Base-by-base conservation (phyloP, 768 basidiomycete genomes). In the Tremella fuciformis region DNA sequence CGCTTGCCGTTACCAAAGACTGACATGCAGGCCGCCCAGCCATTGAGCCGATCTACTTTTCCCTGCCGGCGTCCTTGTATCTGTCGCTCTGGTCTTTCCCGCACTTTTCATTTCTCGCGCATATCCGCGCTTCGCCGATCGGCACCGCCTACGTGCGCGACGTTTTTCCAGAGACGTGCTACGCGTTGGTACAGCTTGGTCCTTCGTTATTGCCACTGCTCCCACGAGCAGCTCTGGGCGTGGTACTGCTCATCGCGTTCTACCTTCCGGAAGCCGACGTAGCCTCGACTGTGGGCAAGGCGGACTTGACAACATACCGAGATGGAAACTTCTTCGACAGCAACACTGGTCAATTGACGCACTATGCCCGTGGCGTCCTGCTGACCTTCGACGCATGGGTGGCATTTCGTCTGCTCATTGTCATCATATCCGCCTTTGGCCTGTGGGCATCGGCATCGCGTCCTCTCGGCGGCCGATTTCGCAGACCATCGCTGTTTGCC, bases 321-420 rank as follows among this genome's bases (percentile, higher is more conserved):
- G 91, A 92, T 71, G 74, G 78, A 40, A 88, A 89, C 24, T 93
- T 85, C 80, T 93, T 93, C 80, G 66, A 74, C 22, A 80, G 87
- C 7, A 19, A 46, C 11, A 18, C 60, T 62, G 89, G 89, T 16
- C 80, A 84, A 11, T 78, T 93, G 55, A 88, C 88, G 13, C 69
- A 71, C 48, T 93, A 92, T 69, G 85, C 89, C 24, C 82, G 84
- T n/a, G 89, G 87, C 19, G 81, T 92, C 25, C 79, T 93, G 44
- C 81, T 86, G 50, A 84, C 88, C 49, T 91, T 91, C 75, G 85
- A 85, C 64, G 84, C 83, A 8, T 91, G 89, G 88, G 84, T 88
- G 42, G 85, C 82, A 3, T 88, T 89, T 86, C 81, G 88, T 34
- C 71, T 82, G 8, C 77, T 89, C 25, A 81, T 91, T 53, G 81